Evolutionary conservation across 192 early-diverging fungal genomes (phyloP), one percentile per base, ranked within the genome.

Genomic region (Backusella luteola): DNA sequence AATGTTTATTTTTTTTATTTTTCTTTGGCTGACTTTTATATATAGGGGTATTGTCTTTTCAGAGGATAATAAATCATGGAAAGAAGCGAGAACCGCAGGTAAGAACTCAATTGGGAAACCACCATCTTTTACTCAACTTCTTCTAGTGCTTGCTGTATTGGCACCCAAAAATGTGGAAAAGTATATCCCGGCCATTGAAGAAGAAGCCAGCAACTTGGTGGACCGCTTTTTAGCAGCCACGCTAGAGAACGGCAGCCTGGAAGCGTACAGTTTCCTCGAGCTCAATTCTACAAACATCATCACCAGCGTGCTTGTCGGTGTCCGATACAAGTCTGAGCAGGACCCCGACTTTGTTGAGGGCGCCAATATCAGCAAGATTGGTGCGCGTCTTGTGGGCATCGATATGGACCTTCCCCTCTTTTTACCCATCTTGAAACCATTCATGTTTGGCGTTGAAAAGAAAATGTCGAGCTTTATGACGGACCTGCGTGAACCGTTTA

Each of bases 1-100:
- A 29, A 32, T 32, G 0, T 32, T 32, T 2, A 29, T 29, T 29
- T 29, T 29, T 29, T 1, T 14, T 66, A 4, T 34, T 5, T 66
- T 19, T 34, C 17, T 15, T 19, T 34, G 8, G 19, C 17, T 3
- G 26, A 9, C 14, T 70, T 39, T 6, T 29, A 26, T 32, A 6
- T 14, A 29, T 6, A 71, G 44, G 26, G 70, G 70, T 2, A 23
- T 71, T 29, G 21, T 39, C 6, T 44, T 49, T 46, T 23, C 70
- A 19, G 26, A 71, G 9, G 39, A 41, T 49, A 44, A 71, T 44
- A 34, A 44, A 46, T 6, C n/a, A 29, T 74, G 52, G 56, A 56
- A 66, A 39, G 56, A 38, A 26, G 34, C 34, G 4, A 63, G 73
- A 66, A n/a, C 73, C 2, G 73, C 73, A 74, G 56, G 73, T 74